These are phyloP conservation scores for Cryphonectria radicalis DNA, from an alignment of 2,329 filamentous ascomycete genomes.

Conservation along the genomic window DNA sequence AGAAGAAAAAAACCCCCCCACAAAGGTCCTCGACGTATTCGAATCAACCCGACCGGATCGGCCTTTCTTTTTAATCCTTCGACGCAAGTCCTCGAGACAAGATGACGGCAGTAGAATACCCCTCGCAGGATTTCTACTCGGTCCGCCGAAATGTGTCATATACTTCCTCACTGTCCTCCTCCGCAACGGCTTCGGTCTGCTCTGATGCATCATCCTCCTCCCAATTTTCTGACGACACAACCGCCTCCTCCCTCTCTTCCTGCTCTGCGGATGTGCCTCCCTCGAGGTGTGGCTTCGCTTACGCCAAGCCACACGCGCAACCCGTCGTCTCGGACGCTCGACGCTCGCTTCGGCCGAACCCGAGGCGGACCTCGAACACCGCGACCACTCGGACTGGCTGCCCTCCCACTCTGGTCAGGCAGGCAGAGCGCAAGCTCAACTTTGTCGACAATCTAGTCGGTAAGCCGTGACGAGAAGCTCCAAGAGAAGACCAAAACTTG, in stretches of 20 bases:
- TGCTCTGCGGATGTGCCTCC: neutral
- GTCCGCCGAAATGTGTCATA: conserved; percentile 63
- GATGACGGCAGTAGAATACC: conserved; percentile 61
- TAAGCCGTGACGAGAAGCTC: conserved; percentile 60
- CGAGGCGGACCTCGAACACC: conserved; percentile 60
- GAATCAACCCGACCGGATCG: conserved; percentile 29
- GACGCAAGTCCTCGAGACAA: conserved; percentile 44
- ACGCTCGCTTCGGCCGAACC: conserved; percentile 63
- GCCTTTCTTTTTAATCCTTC: conserved; percentile 16
- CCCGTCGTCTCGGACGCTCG: conserved; percentile 29
- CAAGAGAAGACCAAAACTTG: neutral
- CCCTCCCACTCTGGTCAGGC: conserved; percentile 79
- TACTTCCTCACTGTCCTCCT: conserved; percentile 72
- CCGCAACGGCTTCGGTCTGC: conserved; percentile 79
- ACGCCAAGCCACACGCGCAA: conserved; percentile 1
- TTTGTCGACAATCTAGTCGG: conserved; percentile 97
- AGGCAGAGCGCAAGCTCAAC: conserved; percentile 89
- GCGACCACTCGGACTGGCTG: conserved; percentile 60
- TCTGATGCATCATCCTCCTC: conserved; percentile 72
- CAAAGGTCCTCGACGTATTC: conserved; percentile 23
- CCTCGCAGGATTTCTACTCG: conserved; percentile 57
- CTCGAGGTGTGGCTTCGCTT: conserved; percentile 17
- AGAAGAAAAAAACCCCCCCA: neutral
- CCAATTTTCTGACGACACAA: conserved; percentile 72
- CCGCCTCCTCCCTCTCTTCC: conserved; percentile 61